Percentiles rank a stretch among this genome's conserved stretches.
phyloP scores from a whole-genome alignment of 1,284 basidiomycete genomes.

The Exobasidium cylindrosporum region DNA sequence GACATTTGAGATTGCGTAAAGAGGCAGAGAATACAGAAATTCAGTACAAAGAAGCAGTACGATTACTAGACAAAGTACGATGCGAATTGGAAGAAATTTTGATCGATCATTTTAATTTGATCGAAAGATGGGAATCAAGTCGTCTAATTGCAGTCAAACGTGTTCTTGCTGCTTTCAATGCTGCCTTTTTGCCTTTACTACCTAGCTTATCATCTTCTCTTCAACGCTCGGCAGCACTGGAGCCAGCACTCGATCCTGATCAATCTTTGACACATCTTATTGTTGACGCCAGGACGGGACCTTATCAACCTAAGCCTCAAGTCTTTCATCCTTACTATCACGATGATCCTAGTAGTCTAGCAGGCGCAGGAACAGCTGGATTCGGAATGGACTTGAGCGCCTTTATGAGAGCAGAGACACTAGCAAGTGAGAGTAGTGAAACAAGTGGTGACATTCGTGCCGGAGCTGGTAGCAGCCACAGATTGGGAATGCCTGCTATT shows the following conservation, averaged over 20 bases:
- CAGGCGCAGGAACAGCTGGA: conserved; percentile 38
- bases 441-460: not conserved
- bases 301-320: conserved; percentile 42
- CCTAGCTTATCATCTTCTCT: conserved; percentile 12
- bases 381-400: conserved; percentile 48
- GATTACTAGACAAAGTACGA: conserved; percentile 41
- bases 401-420: conserved; percentile 30
- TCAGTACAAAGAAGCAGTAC: conserved; percentile 39
- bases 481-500: conserved; percentile 54
- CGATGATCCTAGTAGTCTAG: conserved; percentile 39
- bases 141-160: conserved; percentile 42
- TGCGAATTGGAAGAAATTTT: conserved; percentile 44
- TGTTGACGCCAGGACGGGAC: conserved; percentile 33
- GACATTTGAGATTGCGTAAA: conserved; percentile 41
- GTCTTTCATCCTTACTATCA: conserved; percentile 53
- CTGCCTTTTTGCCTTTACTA: conserved; percentile 14
- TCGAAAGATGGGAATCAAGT: conserved; percentile 47
- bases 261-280: conserved; percentile 34
- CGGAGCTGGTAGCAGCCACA: not conserved
- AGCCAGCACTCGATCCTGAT: conserved; percentile 2
- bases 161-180: conserved; percentile 17
- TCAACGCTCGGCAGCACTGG: conserved; percentile 9
- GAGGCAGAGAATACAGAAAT: conserved; percentile 47
- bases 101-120: conserved; percentile 41
- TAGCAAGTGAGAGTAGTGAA: conserved; percentile 16